Percentiles rank a stretch among this genome's conserved stretches.
Conservation (phyloP, 495 filamentous ascomycete species). For the Thozetella sp. region DNA sequence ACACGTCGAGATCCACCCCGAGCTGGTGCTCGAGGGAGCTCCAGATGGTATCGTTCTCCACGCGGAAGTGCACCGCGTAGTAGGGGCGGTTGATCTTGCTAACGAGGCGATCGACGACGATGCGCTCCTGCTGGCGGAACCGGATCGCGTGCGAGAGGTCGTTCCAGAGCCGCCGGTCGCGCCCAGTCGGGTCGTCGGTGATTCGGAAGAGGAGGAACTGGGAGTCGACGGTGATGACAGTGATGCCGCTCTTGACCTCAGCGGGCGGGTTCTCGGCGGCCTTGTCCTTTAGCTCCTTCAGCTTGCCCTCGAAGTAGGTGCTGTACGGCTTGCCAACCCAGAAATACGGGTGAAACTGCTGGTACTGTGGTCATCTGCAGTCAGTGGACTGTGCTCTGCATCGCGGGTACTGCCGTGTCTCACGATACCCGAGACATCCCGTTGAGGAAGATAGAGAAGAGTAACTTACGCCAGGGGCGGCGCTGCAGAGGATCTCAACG, state of each 20-base stretch:
- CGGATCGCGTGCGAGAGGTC: conserved; percentile 16
- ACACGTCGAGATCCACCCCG: conserved; percentile 16
- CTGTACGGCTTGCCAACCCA: conserved; percentile 20
- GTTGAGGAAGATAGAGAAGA: too few relatives aligned
- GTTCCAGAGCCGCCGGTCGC: conserved; percentile 22
- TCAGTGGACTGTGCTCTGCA: too few relatives aligned
- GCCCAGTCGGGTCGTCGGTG: conserved; percentile 20
- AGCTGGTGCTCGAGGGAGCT: conserved; percentile 17
- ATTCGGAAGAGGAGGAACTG: conserved; percentile 22
- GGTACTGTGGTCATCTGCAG: too few relatives aligned
- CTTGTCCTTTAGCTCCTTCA: conserved; percentile 1
- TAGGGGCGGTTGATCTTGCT: conserved; percentile 9
- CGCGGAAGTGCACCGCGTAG: conserved; percentile 24
- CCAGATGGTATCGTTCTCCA: conserved; percentile 27
- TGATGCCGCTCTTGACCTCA: conserved; percentile 10
- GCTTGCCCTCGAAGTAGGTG: conserved; percentile 14
- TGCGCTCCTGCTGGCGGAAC: conserved; percentile 10
- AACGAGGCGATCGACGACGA: conserved; percentile 6
- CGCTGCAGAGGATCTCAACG: conserved; percentile 12
- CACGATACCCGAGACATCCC: too few relatives aligned
- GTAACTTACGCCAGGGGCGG: conserved; percentile 14
- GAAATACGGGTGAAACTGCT: conserved; percentile 12
- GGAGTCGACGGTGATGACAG: conserved; percentile 11
- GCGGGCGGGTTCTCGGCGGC: conserved; percentile 2
- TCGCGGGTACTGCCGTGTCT: too few relatives aligned